A percentile compares a stretch with the other conserved stretches of the same genome.
Conservation (phyloP, 345 rosid species). For the Dovyalis caffra region DNA sequence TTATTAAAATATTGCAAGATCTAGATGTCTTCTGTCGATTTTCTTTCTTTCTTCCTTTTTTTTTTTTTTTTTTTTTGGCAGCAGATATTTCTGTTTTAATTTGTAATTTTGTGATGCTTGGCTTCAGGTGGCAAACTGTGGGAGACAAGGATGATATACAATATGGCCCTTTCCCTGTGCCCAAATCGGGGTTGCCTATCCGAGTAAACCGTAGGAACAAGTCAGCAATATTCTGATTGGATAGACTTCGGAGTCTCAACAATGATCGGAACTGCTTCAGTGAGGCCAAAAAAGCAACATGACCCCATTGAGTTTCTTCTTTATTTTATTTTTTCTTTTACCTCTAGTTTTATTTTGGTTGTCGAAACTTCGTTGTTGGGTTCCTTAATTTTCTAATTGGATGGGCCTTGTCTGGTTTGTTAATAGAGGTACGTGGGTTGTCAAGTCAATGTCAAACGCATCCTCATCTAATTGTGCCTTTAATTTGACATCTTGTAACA, state of each 20-base stretch:
- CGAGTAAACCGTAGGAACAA: slow-evolving; percentile 40
- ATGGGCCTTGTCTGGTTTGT: neutral
- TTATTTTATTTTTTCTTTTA: neutral
- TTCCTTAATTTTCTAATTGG: slow-evolving; percentile 2
- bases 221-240: neutral
- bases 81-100: neutral
- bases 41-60: neutral
- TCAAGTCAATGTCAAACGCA: slow-evolving; percentile 13
- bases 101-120: neutral
- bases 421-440: neutral
- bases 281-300: slow-evolving; percentile 18
- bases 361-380: neutral
- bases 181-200: slow-evolving; percentile 78
- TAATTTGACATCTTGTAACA: neutral
- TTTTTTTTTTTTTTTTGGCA: no score
- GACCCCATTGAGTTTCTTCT: slow-evolving; percentile 9
- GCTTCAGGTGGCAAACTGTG: slow-evolving; percentile 70
- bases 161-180: slow-evolving; percentile 92
- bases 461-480: neutral
- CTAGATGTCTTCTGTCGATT: neutral
- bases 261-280: slow-evolving; percentile 3
- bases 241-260: slow-evolving; percentile 4
- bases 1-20: neutral
- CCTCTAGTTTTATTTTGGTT: neutral
- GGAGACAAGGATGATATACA: slow-evolving; percentile 79